Conservation (phyloP, 2,329 filamentous ascomycete species). For the Diaporthe sp. region DNA sequence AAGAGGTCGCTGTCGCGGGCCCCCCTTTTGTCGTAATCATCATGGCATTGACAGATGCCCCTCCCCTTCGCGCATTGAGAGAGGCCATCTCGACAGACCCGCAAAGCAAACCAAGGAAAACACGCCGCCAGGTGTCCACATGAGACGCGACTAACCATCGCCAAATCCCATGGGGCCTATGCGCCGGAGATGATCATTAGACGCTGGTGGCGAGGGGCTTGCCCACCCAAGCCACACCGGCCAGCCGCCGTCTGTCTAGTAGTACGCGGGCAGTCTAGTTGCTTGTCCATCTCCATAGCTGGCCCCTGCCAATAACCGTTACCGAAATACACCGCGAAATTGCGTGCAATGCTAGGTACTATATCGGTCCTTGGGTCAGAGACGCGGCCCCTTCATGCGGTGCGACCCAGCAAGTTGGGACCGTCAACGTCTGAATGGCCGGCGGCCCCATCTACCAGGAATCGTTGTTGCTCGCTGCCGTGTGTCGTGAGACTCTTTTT, state of each 20-base stretch:
- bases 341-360: conserved; percentile 22
- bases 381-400: conserved; percentile 24
- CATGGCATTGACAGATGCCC: conserved; percentile 29
- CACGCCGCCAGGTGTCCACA: conserved; percentile 7
- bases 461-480: conserved; percentile 22
- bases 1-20: conserved; percentile 14
- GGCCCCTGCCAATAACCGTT: conserved; percentile 22
- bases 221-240: conserved; percentile 33
- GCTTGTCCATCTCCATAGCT: conserved; percentile 1
- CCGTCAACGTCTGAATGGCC: conserved; percentile 9
- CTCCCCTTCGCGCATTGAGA: conserved; percentile 1
- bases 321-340: conserved; percentile 3
- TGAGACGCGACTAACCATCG: conserved; percentile 27
- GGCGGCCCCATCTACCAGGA: not conserved
- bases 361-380: conserved; percentile 12
- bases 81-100: conserved; percentile 27
- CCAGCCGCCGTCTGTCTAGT: conserved; percentile 12
- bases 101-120: conserved; percentile 26
- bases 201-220: conserved; percentile 13
- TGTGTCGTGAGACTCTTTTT: conserved; percentile 37
- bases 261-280: not conserved
- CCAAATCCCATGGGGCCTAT: not conserved
- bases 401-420: conserved; percentile 28
- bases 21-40: conserved; percentile 32
- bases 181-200: conserved; percentile 16